Evolutionary conservation across 306 rosid species (phyloP).

Genomic region (Cicer arietinum): DNA sequence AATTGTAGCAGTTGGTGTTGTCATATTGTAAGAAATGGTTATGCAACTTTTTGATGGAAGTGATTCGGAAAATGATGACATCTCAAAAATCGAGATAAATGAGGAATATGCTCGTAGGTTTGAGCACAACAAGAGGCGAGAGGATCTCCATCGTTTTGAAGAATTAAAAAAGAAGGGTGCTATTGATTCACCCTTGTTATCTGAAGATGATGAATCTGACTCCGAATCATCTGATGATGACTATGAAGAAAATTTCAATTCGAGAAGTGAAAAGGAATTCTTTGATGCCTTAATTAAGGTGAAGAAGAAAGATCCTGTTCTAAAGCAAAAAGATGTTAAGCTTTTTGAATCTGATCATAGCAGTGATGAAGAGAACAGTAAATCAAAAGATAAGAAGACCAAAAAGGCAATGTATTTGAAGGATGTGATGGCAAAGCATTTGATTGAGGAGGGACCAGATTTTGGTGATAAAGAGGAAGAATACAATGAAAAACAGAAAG

Average conservation of each 20-base stretch:
- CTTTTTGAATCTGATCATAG: slow-evolving; percentile 63
- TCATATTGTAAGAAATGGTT: slow-evolving; percentile 40
- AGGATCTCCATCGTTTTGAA: slow-evolving; percentile 79
- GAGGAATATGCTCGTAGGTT: slow-evolving; percentile 55
- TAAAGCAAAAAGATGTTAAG: slow-evolving; percentile 63
- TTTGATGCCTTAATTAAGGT: slow-evolving; percentile 75
- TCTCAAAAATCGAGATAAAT: slow-evolving; percentile 65
- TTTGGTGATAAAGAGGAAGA: slow-evolving; percentile 53
- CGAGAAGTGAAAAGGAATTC: slow-evolving; percentile 55
- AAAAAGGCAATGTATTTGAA: slow-evolving; percentile 65
- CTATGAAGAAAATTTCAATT: slow-evolving; percentile 17
- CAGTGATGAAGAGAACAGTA: slow-evolving; percentile 19
- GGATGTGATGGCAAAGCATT: slow-evolving; percentile 74
- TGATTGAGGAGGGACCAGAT: slow-evolving; percentile 76
- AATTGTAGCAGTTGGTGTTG: slow-evolving; percentile 3
- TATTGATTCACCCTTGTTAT: slow-evolving; percentile 45
- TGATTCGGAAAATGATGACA: slow-evolving; percentile 61
- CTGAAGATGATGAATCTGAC: slow-evolving; percentile 52
- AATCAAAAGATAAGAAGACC: slow-evolving; percentile 32
- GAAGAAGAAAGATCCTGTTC: slow-evolving; percentile 68
- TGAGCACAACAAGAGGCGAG: slow-evolving; percentile 85
- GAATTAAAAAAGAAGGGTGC: slow-evolving; percentile 82
- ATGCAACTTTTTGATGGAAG: slow-evolving; percentile 64
- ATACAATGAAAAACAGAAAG: slow-evolving; percentile 30
- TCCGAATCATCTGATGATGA: slow-evolving; percentile 54